Conservation (phyloP, 805 yeast genomes). For the Huiozyma sinensis region DNA sequence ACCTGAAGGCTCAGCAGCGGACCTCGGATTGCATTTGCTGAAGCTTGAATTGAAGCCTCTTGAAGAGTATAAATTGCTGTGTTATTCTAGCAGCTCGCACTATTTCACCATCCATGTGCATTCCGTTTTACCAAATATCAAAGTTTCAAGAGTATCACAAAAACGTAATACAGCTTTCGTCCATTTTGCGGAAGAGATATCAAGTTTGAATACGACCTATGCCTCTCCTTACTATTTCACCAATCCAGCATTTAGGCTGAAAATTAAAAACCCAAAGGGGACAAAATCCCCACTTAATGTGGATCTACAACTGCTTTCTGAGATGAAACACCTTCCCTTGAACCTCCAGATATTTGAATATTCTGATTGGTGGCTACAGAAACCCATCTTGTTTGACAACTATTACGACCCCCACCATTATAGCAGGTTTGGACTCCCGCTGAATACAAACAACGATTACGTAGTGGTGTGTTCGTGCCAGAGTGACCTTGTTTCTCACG, state of each 20-base stretch:
- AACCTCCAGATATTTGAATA: slow-evolving; percentile 17
- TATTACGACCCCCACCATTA: slow-evolving; percentile 7
- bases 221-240: slow-evolving; percentile 6
- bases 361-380: slow-evolving; percentile 12
- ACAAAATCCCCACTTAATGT: background rate
- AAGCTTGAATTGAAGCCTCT: slow-evolving; percentile 13
- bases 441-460: slow-evolving; percentile 15
- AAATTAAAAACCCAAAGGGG: too few species aligned
- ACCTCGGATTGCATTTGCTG: slow-evolving; percentile 33
- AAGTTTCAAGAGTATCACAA: background rate
- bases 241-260: slow-evolving; percentile 18
- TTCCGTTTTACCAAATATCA: slow-evolving; percentile 7
- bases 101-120: slow-evolving; percentile 17
- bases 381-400: slow-evolving; percentile 15
- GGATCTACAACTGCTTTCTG: slow-evolving; percentile 12
- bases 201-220: background rate
- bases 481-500: background rate
- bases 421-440: slow-evolving; percentile 7
- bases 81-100: slow-evolving; percentile 17
- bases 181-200: background rate
- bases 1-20: slow-evolving; percentile 17
- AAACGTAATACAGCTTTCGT: background rate
- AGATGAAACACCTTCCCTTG: slow-evolving; percentile 4
- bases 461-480: slow-evolving; percentile 15
- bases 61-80: slow-evolving; percentile 6